These are phyloP conservation scores for Athelia psychrophila DNA, from an alignment of 1,284 basidiomycete genomes.

Conservation along the genomic window DNA sequence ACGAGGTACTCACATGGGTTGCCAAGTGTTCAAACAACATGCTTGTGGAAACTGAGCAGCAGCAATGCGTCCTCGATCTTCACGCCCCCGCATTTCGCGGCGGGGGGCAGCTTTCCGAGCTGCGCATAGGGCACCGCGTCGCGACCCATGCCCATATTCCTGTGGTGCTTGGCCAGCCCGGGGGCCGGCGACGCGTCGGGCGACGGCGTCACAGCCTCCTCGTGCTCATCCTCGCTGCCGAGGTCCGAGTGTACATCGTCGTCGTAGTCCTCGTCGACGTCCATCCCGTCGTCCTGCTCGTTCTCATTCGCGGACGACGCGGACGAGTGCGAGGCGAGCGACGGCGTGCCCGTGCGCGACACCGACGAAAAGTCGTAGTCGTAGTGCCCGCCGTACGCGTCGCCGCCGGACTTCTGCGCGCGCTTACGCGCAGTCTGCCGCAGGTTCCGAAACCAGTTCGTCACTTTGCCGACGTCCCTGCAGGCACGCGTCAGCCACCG, in stretches of 20 bases:
- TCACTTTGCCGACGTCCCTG: slow-evolving; percentile 78
- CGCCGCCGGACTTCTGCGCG: slow-evolving; percentile 39
- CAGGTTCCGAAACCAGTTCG: slow-evolving; percentile 84
- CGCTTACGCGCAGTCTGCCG: slow-evolving; percentile 72
- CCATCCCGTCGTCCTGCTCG: slow-evolving; percentile 41
- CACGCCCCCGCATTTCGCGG: background rate
- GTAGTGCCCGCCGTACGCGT: slow-evolving; percentile 41
- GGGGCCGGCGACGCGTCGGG: slow-evolving; percentile 55
- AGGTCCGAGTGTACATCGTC: slow-evolving; percentile 42
- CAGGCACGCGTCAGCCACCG: background rate
- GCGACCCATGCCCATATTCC: background rate
- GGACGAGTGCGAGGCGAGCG: slow-evolving; percentile 37
- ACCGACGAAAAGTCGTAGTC: slow-evolving; percentile 34
- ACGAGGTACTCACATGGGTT: background rate
- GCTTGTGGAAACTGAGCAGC: slow-evolving; percentile 1
- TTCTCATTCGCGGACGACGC: slow-evolving; percentile 42
- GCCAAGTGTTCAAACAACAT: background rate
- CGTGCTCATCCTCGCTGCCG: slow-evolving; percentile 64
- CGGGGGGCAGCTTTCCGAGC: background rate
- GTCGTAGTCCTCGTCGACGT: slow-evolving; percentile 40
- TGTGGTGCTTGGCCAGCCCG: background rate
- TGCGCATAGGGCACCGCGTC: background rate
- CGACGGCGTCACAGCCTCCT: slow-evolving; percentile 70
- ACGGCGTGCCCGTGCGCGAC: slow-evolving; percentile 49
- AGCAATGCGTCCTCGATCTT: slow-evolving; percentile 1